Percentiles rank a stretch among this genome's conserved stretches.
Evolutionary conservation across 2,329 filamentous ascomycete species (phyloP).

Genomic region (Aureobasidium sp.): DNA sequence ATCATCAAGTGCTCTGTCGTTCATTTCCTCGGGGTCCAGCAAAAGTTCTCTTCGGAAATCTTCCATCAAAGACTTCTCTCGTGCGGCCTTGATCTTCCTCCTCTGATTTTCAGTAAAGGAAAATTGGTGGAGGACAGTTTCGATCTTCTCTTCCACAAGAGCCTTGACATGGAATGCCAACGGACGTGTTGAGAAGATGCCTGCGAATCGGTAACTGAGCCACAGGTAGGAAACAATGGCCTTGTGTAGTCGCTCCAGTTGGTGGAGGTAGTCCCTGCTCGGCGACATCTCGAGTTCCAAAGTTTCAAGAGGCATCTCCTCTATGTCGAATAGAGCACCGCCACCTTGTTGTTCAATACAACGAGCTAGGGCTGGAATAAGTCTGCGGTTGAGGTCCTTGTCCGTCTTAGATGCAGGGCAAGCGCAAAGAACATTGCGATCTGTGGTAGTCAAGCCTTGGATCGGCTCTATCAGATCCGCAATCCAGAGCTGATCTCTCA

Average conservation of each 20-base stretch:
- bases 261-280: constrained; percentile 53
- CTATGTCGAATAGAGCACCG: constrained; percentile 65
- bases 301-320: constrained; percentile 62
- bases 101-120: constrained; percentile 33
- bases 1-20: constrained; percentile 15
- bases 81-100: constrained; percentile 23
- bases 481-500: constrained; percentile 57
- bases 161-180: constrained; percentile 74
- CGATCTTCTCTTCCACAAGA: constrained; percentile 70
- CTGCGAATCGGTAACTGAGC: constrained; percentile 82
- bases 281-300: constrained; percentile 52
- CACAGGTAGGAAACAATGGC: constrained; percentile 80
- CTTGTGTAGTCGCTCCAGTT: constrained; percentile 74
- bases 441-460: constrained; percentile 58
- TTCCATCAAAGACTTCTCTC: constrained; percentile 25
- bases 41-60: constrained; percentile 17
- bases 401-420: constrained; percentile 60
- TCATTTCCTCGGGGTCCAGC: constrained; percentile 12
- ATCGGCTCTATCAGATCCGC: constrained; percentile 70
- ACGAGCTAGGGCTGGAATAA: constrained; percentile 58
- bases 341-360: constrained; percentile 61
- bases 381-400: constrained; percentile 33
- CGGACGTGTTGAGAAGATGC: constrained; percentile 67
- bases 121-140: constrained; percentile 54
- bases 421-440: constrained; percentile 68